Base-by-base conservation (phyloP, 2,329 filamentous ascomycete species). In the Blumeriella jaapii region DNA sequence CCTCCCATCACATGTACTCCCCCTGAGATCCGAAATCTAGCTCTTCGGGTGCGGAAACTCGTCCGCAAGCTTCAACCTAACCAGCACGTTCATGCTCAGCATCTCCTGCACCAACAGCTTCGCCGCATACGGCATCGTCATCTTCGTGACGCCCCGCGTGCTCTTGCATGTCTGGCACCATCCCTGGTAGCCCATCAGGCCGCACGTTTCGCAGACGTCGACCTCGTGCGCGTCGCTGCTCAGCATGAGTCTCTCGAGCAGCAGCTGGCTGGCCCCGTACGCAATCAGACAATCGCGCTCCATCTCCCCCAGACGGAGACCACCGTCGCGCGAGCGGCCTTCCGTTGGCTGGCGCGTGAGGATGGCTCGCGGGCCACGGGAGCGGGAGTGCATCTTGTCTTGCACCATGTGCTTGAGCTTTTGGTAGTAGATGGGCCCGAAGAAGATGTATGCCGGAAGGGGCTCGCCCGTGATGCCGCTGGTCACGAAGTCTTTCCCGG, bases 391-490 rank as follows among this genome's bases (percentile, higher is more conserved):
- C 91, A 98, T 96, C 65, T 98, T 98, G 59, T 98, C 91, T 59
- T 96, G 87, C 3, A 98, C 91, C 91, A 98, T 98, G 69, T 98
- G 91, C 71, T 98, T 98, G 47, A 98, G 74, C 48, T 94, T 93
- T 66, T 98, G 91, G 66, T 98, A 98, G 67, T 94, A 98, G 61
- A 98, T 98, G 8, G 91, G 91, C 0, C 91, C 91, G 57, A 93
- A 94, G 69, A 96, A 98, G 55, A 98, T 86, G 61, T 96, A 96
- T 9, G 87, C 87, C 45, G 93, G 86, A 5, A 96, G 69, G 0
- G 83, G 76, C 61, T 98, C 91, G 51, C 91, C 93, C 0, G 91
- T 96, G 55, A 95, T 89, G 22, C 91, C 91, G 0, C 79, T 87
- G 0, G 91, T 96, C 44, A 98, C 79, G 61, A 87, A 94, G 58